These are phyloP conservation scores for Hirschfeldia incana DNA, from an alignment of 345 rosid species.

Conservation along the genomic window DNA sequence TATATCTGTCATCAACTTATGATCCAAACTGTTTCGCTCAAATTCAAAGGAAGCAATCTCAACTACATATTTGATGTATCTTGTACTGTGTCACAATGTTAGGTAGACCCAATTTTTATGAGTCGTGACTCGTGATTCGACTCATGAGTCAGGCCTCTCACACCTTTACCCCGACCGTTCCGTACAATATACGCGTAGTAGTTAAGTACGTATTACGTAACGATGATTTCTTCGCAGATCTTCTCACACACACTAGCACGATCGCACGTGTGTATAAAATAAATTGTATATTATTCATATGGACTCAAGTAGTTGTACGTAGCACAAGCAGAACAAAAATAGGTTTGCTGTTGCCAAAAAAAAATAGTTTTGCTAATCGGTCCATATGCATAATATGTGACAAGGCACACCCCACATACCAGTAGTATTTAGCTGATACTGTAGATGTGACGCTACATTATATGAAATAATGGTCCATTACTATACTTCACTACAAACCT, in stretches of 20 bases:
- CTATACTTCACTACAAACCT: conserved; percentile 20
- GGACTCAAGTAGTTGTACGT: no score
- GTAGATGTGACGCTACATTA: not conserved
- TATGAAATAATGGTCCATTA: conserved; percentile 13
- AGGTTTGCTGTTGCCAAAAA: no score
- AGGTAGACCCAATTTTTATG: not conserved
- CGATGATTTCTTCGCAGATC: not conserved
- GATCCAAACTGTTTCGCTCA: not conserved
- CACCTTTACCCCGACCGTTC: conserved; percentile 28
- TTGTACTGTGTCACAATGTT: not conserved
- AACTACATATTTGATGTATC: not conserved
- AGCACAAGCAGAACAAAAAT: no score
- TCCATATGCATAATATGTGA: not conserved
- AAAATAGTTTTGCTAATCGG: not conserved
- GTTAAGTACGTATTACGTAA: conserved; percentile 22
- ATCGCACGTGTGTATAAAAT: not conserved
- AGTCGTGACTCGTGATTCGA: conserved; percentile 29
- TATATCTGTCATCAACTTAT: not conserved
- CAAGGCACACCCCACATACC: not conserved
- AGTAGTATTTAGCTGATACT: not conserved
- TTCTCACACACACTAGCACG: not conserved
- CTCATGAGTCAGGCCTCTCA: conserved; percentile 27
- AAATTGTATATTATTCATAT: no score
- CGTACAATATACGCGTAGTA: conserved; percentile 30
- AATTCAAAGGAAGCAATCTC: not conserved